Base-by-base conservation (phyloP, 2,329 filamentous ascomycete genomes). In the Diaporthe longicolla region DNA sequence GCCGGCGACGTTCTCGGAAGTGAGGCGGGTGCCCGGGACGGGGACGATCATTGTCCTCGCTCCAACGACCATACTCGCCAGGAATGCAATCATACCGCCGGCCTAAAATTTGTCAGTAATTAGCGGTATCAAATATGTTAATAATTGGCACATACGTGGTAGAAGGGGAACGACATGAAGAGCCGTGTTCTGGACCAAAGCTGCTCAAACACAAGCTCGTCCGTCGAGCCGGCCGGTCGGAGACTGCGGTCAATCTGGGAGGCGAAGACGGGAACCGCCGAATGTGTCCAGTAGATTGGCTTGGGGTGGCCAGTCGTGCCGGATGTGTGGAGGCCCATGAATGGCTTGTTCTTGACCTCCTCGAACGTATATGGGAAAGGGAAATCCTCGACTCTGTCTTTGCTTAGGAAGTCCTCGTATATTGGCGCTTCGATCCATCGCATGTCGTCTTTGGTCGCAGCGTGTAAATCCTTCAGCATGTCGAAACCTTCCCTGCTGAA, bases 261-360 rank as follows among this genome's bases (percentile, higher is more conserved):
- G 58, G 58, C 35, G 40, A 76, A 50, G 59, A 76, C 3, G 48
- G 72, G 65, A 63, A 61, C 35, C 32, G 74, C 68, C 21, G 58
- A 72, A 35, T 78, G 74, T 7, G 71, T 79, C 72, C 73, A 76
- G 40, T 75, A 69, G 13, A 79, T 75, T 0, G 77, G 77, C 55
- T 79, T 79, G 0, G 77, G 78, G n/a, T 78, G 72, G 9, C 78
- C 78, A 17, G 78, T 77, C 9, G 78, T 78, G 17, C 78, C 78
- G 24, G 78, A 79, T 8, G 78, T 78, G 52, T 79, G 78, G 0
- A 79, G 72, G n/a, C 77, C 77, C n/a, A 76, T 72, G 40, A 78
- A 77, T 10, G 71, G 19, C 71, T 73, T 65, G 73, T 77, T 50
- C 52, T 45, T 54, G 59, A 76, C 29, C 26, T 78, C 71, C 69